Conservation (phyloP, 306 rosid genomes). For the Malus orientalis region DNA sequence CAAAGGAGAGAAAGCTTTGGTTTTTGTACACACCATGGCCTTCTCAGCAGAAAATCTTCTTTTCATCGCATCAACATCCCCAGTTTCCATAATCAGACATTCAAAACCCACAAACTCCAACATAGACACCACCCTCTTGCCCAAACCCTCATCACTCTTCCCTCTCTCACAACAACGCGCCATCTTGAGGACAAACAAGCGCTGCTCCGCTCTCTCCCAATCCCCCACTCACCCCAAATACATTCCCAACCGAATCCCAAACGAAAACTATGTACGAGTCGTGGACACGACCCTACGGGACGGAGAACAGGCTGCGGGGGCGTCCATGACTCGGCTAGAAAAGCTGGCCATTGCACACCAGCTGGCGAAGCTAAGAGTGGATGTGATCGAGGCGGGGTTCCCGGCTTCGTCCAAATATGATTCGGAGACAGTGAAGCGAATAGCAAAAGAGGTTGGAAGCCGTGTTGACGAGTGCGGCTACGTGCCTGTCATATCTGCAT, state of each 20-base stretch:
- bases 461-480: slow-evolving; percentile 38
- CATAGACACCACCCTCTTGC: no score
- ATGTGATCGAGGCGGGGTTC: slow-evolving; percentile 69
- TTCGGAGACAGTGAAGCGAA: slow-evolving; percentile 46
- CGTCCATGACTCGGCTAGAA: slow-evolving; percentile 54
- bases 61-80: no score
- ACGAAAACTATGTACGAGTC: slow-evolving; percentile 50
- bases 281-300: slow-evolving; percentile 81
- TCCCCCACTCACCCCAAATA: slow-evolving; percentile 42
- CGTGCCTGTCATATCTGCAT: slow-evolving; percentile 60
- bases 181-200: no score
- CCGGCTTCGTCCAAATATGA: slow-evolving; percentile 62
- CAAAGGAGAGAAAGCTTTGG: no score
- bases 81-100: no score
- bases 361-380: slow-evolving; percentile 61
- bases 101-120: no score
- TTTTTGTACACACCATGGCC: no score
- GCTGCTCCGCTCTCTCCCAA: background rate
- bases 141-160: no score
- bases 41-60: no score
- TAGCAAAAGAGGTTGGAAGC: slow-evolving; percentile 54
- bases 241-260: slow-evolving; percentile 54
- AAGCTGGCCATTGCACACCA: slow-evolving; percentile 65
- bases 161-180: no score
- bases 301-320: slow-evolving; percentile 80